phyloP scores from a whole-genome alignment of 192 early-diverging fungal genomes.

The Rhizophagus clarus region DNA sequence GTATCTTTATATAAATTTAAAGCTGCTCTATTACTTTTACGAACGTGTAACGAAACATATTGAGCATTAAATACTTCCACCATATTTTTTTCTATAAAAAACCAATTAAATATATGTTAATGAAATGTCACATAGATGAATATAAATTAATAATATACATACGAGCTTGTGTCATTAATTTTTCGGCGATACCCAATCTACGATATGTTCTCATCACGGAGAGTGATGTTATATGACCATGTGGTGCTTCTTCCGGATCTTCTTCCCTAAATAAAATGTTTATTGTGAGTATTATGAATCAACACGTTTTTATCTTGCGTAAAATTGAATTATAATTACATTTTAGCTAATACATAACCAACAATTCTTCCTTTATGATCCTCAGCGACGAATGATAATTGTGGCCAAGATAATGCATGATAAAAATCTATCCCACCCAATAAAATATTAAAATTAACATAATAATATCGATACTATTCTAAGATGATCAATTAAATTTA shows the following conservation, averaged over 20 bases:
- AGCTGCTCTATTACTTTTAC: constrained; percentile 93
- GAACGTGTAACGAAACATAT: constrained; percentile 92
- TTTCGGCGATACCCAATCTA: constrained; percentile 94
- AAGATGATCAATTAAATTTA: too few relatives aligned
- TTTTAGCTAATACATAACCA: constrained; percentile 97
- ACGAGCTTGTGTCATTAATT: constrained; percentile 93
- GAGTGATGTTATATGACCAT: constrained; percentile 97
- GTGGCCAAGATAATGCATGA: constrained; percentile 83
- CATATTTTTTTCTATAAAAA: constrained; percentile 70
- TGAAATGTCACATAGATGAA: not conserved
- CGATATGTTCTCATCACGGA: constrained; percentile 97
- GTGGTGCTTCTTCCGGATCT: constrained; percentile 66
- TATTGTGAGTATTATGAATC: too few relatives aligned
- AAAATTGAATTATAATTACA: constrained; percentile 56
- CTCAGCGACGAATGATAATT: constrained; percentile 94
- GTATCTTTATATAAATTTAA: constrained; percentile 91
- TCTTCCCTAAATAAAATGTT: constrained; percentile 71
- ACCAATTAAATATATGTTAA: not conserved
- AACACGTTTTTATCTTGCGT: not conserved
- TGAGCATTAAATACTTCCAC: constrained; percentile 83
- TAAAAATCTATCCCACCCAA: constrained; percentile 63
- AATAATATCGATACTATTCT: not conserved
- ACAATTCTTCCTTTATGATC: constrained; percentile 90
- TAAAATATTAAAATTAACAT: not conserved
- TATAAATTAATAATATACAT: constrained; percentile 37